Evolutionary conservation across 1,139 yeast genomes (phyloP).

Genomic region (Casaregolazyma lundiana): DNA sequence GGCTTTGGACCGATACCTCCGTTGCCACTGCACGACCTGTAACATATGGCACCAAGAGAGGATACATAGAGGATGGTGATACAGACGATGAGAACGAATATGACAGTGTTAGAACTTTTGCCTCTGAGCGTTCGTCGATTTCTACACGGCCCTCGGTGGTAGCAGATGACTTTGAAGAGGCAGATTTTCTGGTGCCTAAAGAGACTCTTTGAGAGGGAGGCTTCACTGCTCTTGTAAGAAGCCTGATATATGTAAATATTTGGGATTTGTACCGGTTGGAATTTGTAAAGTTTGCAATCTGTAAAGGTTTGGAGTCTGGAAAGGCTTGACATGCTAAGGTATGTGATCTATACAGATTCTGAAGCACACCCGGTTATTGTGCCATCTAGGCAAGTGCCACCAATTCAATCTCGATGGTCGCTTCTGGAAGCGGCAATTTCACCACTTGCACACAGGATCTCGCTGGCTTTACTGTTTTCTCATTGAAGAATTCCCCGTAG

Average conservation of each 20-base stretch:
- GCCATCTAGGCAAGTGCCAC: conserved; percentile 56
- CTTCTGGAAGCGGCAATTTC: conserved; percentile 71
- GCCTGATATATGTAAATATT: no score
- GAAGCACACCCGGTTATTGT: background rate
- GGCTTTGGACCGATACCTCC: background rate
- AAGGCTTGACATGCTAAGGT: no score
- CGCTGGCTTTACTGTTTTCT: conserved; percentile 68
- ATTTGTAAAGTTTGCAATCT: no score
- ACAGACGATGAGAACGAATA: conserved; percentile 23
- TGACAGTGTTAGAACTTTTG: background rate
- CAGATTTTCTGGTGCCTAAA: conserved; percentile 16
- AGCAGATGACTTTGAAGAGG: conserved; percentile 18
- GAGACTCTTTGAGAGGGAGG: conserved; percentile 1
- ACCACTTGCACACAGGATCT: conserved; percentile 91
- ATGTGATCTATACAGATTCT: no score
- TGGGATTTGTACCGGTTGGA: no score
- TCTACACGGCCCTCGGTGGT: background rate
- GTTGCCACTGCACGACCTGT: background rate
- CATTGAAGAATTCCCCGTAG: conserved; percentile 69
- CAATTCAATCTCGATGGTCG: conserved; percentile 62
- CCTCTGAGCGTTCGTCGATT: background rate
- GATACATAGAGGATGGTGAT: conserved; percentile 21
- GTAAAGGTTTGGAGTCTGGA: no score
- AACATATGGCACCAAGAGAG: conserved; percentile 10
- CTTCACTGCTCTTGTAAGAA: no score